Evolutionary conservation across 2,329 filamentous ascomycete species (phyloP), one percentile per base, ranked within the genome.

Genomic region (Diaporthe sp.): DNA sequence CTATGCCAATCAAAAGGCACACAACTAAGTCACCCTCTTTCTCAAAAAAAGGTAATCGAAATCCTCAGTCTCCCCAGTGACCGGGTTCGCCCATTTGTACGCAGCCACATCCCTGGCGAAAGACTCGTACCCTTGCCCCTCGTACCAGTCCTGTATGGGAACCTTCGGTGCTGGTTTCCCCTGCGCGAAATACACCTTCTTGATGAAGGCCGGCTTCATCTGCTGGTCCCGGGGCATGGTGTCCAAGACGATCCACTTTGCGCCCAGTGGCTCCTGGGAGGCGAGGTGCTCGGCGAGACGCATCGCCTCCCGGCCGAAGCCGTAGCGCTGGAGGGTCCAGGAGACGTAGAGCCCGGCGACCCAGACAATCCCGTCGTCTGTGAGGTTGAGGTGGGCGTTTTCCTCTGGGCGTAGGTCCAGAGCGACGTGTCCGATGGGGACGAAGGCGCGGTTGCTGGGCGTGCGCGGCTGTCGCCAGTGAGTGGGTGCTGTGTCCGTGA

Each of bases 291-390:
- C 76, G 28, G 67, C 71, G 20, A 28, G 55, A 1, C 34, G 31
- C 76, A 77, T 77, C 3, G 71, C 71, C 63, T 72, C 76, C 9
- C 76, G 74, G 17, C 76, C 74, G 71, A 77, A 25, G 15, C 76
- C 76, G 34, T 31, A 37, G 22, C 70, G 28, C 58, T 76, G 74
- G 0, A 76, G 74, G 1, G 34, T 6, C 78, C 81, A 81, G 53
- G 85, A 86, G 73, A 87, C 81, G 78, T 85, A 87, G 25, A 87
- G 81, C 9, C 81, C 82, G 70, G 85, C 84, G 42, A 86, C 78
- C 85, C 85, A 87, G 47, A 84, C 79, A 20, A 73, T 71, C 0
- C 67, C 42, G 20, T 78, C 76, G 15, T 76, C 68, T 25, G 82
- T 81, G 47, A 85, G 80, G 31, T 79, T 80, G 51, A 85, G 80